Base-by-base conservation (phyloP, 78 protist genomes). In the Cavenderia fasciculata region DNA sequence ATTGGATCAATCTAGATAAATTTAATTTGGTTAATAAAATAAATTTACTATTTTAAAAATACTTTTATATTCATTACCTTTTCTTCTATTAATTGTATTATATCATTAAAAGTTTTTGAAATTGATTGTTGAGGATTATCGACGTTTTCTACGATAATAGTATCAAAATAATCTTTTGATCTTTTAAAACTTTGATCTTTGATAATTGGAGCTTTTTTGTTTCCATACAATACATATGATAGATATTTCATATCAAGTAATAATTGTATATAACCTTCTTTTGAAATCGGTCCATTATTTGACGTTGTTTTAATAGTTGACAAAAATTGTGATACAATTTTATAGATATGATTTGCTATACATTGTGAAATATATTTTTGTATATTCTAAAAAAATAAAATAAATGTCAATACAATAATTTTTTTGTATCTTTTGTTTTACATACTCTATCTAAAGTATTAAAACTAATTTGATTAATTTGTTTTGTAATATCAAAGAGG, bases 231-330 rank as follows among this genome's bases (percentile, higher is more conserved):
- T 36, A 82, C 34, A 31, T 40, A 49, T 5, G 31, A 27, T 0
- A 82, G 34, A 82, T 82, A 82, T 27, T 56, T 82, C 27, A 82
- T 27, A 57, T 82, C 90, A 0, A 82, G 38, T n/a, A 62, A 70
- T 41, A 82, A 33, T 56, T 82, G 90, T 21, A 82, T 27, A 68
- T 82, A 82, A 6, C 78, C 78, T 43, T 82, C 90, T 31, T 66
- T 78, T 4, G 41, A 43, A 12, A 63, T 63, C 2, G 65, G 16
- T 41, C 25, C 61, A 25, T 61, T 33, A 11, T 43, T 59, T 2
- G 62, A 6, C 46, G 57, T 4, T 25, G 18, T 59, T 49, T 41
- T 75, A 16, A 40, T 23, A 8, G 23, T 27, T 43, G 29, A 25
- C 36, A 63, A 31, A 29, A 51, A 77, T n/a, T 18, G 23, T 33